Evolutionary conservation across 768 basidiomycete genomes (phyloP).

Genomic region (Porphyrellus cyaneotinctus): DNA sequence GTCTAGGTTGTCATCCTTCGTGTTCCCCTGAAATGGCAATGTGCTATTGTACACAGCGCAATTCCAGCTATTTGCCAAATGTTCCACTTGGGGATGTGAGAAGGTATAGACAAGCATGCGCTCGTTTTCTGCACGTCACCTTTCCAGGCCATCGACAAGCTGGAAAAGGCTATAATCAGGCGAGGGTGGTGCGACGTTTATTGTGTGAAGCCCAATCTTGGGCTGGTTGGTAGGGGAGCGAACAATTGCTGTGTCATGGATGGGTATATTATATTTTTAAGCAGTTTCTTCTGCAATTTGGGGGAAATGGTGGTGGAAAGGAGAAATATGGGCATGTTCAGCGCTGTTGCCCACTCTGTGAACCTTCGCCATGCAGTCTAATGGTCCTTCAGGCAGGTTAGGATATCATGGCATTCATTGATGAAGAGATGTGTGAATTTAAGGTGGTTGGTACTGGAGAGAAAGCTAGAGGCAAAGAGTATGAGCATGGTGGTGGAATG

Average conservation of each 20-base stretch:
- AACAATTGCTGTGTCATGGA: background rate
- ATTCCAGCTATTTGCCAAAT: background rate
- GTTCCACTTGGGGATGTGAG: background rate
- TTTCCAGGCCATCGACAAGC: background rate
- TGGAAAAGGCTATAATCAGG: background rate
- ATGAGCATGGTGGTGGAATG: background rate
- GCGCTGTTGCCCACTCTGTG: background rate
- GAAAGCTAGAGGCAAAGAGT: background rate
- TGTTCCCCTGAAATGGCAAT: background rate
- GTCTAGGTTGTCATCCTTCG: background rate
- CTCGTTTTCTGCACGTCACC: background rate
- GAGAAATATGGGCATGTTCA: background rate
- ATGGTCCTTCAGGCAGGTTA: background rate
- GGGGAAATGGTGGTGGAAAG: background rate
- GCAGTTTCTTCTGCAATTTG: background rate
- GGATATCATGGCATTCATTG: background rate
- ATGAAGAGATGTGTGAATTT: background rate
- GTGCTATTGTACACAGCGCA: background rate
- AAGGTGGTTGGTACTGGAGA: too few relatives aligned
- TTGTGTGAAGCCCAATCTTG: background rate
- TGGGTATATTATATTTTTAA: background rate
- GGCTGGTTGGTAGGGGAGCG: background rate
- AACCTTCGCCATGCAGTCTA: background rate
- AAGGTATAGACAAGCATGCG: background rate
- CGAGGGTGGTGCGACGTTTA: too few relatives aligned